Base-by-base conservation (phyloP, 2,329 filamentous ascomycete genomes). In the Lachnellula suecica region DNA sequence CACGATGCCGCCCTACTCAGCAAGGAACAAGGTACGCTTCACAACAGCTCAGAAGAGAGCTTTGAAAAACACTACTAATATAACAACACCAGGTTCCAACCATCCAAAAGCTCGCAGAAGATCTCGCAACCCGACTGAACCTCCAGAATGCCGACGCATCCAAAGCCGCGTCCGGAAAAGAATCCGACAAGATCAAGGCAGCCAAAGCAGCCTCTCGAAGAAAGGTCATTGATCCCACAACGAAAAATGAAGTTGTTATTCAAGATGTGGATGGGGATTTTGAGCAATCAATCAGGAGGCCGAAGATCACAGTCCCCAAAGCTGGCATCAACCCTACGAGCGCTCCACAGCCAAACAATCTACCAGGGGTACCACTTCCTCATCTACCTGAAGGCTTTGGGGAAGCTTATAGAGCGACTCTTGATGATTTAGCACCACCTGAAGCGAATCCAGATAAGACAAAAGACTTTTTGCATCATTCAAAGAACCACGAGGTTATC, bases 231-330 rank as follows among this genome's bases (percentile, higher is more conserved):
- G 57, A 59, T 34, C 57, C 57, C 2, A 59, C 57, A 17, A 59
- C 57, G 1, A 59, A 59, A 25, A 59, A 56, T 31, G 54, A 59
- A 24, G 54, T 59, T 3, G 46, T 59, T 0, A 59, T 59, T 43
- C 57, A 59, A 49, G 57, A 59, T 52, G 57, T 59, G 10, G 57
- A 59, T 53, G 57, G 57, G 35, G 51, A 53, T 23, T 59, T 59
- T 23, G 57, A 51, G 31, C 47, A 57, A 20, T 55, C 57, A 6
- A 57, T 59, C 42, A 23, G 52, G 11, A 51, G 49, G 22, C 57
- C 57, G 9, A 59, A 47, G 20, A 59, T 59, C 17, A 59, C 57
- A 15, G 52, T 59, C n/a, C 57, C 57, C 23, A 54, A 53, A n/a
- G 48, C 57, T 4, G 44, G 17, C 23, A 19, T 43, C 13, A 43